A percentile compares a stretch with the other conserved stretches of the same genome.
Conservation (phyloP, 2,329 filamentous ascomycete species). For the Trichoderma brevicompactum region DNA sequence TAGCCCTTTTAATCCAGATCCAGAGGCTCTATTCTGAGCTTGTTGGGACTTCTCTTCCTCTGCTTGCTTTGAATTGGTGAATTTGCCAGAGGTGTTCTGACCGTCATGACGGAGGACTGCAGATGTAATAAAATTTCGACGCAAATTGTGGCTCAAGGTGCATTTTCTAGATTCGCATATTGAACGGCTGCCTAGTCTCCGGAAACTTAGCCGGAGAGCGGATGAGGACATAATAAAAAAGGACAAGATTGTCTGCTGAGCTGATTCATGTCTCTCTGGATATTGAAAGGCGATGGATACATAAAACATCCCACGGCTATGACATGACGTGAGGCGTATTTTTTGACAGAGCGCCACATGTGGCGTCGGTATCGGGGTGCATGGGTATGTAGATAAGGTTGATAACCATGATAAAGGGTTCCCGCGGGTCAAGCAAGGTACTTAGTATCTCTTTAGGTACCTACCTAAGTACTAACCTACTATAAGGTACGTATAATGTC, state of each 20-base stretch:
- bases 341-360: slow-evolving; percentile 15
- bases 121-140: slow-evolving; percentile 3
- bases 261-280: neutral
- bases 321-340: slow-evolving; percentile 9
- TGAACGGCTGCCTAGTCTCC: slow-evolving; percentile 17
- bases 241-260: neutral
- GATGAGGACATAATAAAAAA: slow-evolving; percentile 28
- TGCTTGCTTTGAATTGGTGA: neutral
- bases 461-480: too few relatives aligned
- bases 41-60: neutral
- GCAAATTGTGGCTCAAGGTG: neutral
- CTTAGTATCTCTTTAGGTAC: too few relatives aligned
- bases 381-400: neutral
- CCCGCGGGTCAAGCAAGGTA: too few relatives aligned
- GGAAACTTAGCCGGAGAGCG: slow-evolving; percentile 14
- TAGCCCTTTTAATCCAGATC: slow-evolving; percentile 31
- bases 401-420: too few relatives aligned
- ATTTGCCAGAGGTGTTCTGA: neutral
- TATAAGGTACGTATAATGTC: too few relatives aligned
- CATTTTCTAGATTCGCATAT: slow-evolving; percentile 11
- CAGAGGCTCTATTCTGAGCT: neutral
- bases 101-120: neutral
- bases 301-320: neutral
- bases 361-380: neutral
- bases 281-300: neutral